Percentiles rank a stretch among this genome's conserved stretches.
phyloP scores from a whole-genome alignment of 2,329 filamentous ascomycete genomes.

The Xylaria sp. region DNA sequence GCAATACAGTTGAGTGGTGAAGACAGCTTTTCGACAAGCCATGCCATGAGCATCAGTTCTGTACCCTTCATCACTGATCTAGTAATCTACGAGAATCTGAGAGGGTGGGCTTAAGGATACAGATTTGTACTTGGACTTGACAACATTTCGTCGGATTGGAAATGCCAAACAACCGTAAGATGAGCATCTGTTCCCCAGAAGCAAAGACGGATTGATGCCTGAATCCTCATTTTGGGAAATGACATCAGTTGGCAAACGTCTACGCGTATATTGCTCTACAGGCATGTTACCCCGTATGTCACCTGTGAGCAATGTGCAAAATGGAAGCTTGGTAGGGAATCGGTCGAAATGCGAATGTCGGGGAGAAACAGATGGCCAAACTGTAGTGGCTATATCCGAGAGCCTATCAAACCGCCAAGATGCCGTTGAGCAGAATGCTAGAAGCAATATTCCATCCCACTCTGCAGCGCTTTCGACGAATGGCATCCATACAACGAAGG shows the following conservation, averaged over 20 bases:
- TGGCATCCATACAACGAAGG: constrained; percentile 16
- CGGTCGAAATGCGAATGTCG: constrained; percentile 1
- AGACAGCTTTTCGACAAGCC: not conserved
- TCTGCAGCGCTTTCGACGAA: constrained; percentile 9
- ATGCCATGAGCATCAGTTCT: not conserved
- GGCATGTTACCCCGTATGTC: no score
- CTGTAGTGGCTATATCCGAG: constrained; percentile 5
- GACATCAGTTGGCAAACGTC: constrained; percentile 9
- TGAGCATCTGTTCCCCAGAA: constrained; percentile 3
- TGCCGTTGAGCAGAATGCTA: constrained; percentile 2
- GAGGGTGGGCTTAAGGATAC: not conserved
- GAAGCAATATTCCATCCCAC: constrained; percentile 13
- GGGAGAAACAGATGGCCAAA: constrained; percentile 10
- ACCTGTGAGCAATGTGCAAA: constrained; percentile 12
- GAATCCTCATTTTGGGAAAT: constrained; percentile 2
- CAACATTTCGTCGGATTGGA: not conserved
- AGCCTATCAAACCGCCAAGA: constrained; percentile 9
- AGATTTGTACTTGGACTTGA: not conserved
- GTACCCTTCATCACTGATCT: not conserved
- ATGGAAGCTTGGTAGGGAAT: constrained; percentile 1
- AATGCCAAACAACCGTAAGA: constrained; percentile 5
- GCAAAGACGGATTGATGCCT: constrained; percentile 21
- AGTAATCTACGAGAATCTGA: no score
- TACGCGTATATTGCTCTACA: no score
- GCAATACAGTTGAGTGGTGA: not conserved